Conservation (phyloP, 1,139 yeast species). For the Debaryomyces coudertii region DNA sequence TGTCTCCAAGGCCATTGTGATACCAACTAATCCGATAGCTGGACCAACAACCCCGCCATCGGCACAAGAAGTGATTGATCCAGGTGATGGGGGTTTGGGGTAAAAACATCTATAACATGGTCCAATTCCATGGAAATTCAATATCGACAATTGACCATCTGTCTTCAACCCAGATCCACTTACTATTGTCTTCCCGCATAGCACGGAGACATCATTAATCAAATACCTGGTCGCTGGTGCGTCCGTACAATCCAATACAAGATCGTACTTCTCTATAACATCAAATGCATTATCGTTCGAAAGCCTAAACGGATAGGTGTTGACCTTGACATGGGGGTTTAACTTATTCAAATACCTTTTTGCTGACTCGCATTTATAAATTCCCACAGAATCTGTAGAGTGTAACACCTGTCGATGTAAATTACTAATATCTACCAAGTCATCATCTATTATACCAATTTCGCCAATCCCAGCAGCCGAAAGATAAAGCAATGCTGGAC, state of each 20-base stretch:
- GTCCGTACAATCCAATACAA: conserved; percentile 92
- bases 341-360: conserved; percentile 49
- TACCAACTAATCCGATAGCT: conserved; percentile 88
- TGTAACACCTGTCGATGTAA: conserved; percentile 90
- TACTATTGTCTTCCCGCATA: conserved; percentile 69
- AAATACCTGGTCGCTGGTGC: conserved; percentile 87
- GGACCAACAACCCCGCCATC: conserved; percentile 98
- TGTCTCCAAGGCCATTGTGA: conserved; percentile 86
- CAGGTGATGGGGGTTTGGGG: conserved; percentile 88
- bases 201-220: conserved; percentile 82
- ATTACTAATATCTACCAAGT: conserved; percentile 80
- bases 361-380: conserved; percentile 80
- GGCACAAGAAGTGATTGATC: conserved; percentile 79
- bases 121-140: conserved; percentile 68
- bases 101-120: conserved; percentile 96
- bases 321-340: conserved; percentile 68
- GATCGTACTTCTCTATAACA: conserved; percentile 65
- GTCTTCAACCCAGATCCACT: conserved; percentile 92
- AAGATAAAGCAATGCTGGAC: conserved; percentile 85
- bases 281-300: conserved; percentile 61
- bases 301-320: conserved; percentile 56
- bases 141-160: conserved; percentile 84
- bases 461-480: conserved; percentile 88
- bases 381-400: conserved; percentile 64
- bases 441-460: conserved; percentile 87